phyloP scores from a whole-genome alignment of 306 rosid genomes.

The Nissolia schottii region DNA sequence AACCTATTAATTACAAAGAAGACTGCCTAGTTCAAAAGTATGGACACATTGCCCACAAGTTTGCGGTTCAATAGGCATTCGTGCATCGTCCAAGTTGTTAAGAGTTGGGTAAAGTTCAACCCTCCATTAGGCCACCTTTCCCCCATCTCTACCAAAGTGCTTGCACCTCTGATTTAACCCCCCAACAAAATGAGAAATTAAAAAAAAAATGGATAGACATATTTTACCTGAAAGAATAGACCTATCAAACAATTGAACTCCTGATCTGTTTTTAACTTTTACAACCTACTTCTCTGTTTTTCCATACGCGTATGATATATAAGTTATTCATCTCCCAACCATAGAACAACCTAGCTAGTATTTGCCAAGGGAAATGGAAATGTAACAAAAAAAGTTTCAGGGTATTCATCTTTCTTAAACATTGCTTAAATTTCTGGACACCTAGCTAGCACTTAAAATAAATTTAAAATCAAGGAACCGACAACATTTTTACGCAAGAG shows the following conservation, averaged over 20 bases:
- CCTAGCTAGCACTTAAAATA: too few relatives aligned
- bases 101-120: slow-evolving; percentile 12
- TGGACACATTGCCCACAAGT: not conserved
- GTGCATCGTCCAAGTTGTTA: too few relatives aligned
- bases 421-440: not conserved
- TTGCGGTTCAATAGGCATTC: not conserved
- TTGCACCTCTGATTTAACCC: not conserved
- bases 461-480: not conserved
- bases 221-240: not conserved
- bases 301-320: not conserved
- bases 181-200: too few relatives aligned
- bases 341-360: not conserved
- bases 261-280: not conserved
- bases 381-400: not conserved
- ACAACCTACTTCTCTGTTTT: not conserved
- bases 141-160: not conserved
- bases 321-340: not conserved
- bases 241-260: not conserved
- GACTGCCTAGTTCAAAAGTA: too few relatives aligned
- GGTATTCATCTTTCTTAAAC: not conserved
- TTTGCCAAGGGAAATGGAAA: not conserved
- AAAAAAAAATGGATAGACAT: not conserved
- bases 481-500: not conserved
- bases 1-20: too few relatives aligned
- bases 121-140: not conserved